Evolutionary conservation across 495 filamentous ascomycete species (phyloP).

Genomic region (Trichodelitschia bisporula): DNA sequence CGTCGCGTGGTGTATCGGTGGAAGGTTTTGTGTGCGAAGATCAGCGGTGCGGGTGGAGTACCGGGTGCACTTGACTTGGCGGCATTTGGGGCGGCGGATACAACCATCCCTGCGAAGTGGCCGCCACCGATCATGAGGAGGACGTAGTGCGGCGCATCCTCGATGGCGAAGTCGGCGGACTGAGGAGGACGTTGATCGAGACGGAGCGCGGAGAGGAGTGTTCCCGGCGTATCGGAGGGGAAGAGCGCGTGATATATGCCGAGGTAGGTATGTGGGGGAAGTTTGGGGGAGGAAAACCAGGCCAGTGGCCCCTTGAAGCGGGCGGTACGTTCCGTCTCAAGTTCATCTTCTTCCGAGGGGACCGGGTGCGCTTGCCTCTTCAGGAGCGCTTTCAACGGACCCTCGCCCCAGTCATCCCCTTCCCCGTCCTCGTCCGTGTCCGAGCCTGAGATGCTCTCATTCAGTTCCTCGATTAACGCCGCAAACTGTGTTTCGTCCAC

Average conservation of each 20-base stretch:
- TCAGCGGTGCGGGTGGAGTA: too few species aligned
- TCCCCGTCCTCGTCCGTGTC: slow-evolving; percentile 26
- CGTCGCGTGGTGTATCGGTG: slow-evolving; percentile 88
- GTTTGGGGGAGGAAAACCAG: slow-evolving; percentile 56
- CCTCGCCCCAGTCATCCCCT: slow-evolving; percentile 28
- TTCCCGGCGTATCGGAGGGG: slow-evolving; percentile 39
- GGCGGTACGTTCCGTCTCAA: not conserved
- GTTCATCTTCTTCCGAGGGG: slow-evolving; percentile 24
- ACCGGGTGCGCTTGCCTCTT: slow-evolving; percentile 59
- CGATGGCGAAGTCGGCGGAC: slow-evolving; percentile 23
- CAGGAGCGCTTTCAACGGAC: slow-evolving; percentile 22
- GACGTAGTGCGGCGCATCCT: slow-evolving; percentile 51
- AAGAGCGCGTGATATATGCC: slow-evolving; percentile 77
- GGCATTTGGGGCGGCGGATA: slow-evolving; percentile 60
- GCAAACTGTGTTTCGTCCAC: slow-evolving; percentile 65
- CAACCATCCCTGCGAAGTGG: slow-evolving; percentile 90
- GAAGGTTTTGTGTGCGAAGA: slow-evolving; percentile 91
- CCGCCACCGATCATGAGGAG: slow-evolving; percentile 97
- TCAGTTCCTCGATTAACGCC: slow-evolving; percentile 53
- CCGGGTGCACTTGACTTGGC: slow-evolving; percentile 52
- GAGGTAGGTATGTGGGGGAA: slow-evolving; percentile 56
- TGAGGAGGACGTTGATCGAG: slow-evolving; percentile 47
- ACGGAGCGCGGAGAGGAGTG: slow-evolving; percentile 37
- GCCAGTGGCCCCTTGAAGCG: slow-evolving; percentile 45
- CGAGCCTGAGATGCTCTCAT: slow-evolving; percentile 80